Evolutionary conservation across 2,329 filamentous ascomycete species (phyloP).

Genomic region (Mollisia scopiformis): DNA sequence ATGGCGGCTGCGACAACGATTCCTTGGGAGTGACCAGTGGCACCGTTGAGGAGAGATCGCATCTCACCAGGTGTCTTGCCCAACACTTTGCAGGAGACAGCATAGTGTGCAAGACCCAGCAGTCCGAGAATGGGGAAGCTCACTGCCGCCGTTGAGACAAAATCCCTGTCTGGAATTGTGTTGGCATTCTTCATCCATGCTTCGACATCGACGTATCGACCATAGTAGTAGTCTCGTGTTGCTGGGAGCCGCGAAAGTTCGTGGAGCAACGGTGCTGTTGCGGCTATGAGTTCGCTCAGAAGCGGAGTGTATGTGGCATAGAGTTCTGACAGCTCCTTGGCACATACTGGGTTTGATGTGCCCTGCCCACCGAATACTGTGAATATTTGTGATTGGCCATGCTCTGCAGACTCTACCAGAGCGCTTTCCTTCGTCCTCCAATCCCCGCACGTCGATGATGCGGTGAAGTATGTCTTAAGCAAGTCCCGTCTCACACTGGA

Average conservation of each 20-base stretch:
- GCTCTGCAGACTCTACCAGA: neutral
- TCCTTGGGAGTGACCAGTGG: conserved; percentile 94
- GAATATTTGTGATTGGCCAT: neutral
- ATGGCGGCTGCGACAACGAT: conserved; percentile 92
- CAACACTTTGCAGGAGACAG: conserved; percentile 85
- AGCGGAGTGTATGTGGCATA: neutral
- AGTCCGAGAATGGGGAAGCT: conserved; percentile 93
- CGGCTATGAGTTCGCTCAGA: neutral
- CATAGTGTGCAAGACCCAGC: conserved; percentile 91
- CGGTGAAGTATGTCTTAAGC: conserved; percentile 1
- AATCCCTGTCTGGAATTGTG: conserved; percentile 88
- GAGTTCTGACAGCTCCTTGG: neutral
- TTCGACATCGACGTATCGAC: neutral
- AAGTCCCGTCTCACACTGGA: neutral
- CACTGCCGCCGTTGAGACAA: conserved; percentile 87
- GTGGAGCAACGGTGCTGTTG: neutral
- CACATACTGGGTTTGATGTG: neutral
- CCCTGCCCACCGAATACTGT: neutral
- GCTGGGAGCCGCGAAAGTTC: neutral
- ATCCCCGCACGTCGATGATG: neutral
- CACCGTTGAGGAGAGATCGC: conserved; percentile 67
- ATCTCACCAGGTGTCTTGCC: conserved; percentile 79
- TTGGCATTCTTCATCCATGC: conserved; percentile 71
- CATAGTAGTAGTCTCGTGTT: conserved; percentile 1
- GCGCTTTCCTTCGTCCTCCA: neutral